Percentiles rank a stretch among this genome's conserved stretches.
phyloP scores from a whole-genome alignment of 2,329 filamentous ascomycete genomes.

The Sphaerostilbella broomeana region DNA sequence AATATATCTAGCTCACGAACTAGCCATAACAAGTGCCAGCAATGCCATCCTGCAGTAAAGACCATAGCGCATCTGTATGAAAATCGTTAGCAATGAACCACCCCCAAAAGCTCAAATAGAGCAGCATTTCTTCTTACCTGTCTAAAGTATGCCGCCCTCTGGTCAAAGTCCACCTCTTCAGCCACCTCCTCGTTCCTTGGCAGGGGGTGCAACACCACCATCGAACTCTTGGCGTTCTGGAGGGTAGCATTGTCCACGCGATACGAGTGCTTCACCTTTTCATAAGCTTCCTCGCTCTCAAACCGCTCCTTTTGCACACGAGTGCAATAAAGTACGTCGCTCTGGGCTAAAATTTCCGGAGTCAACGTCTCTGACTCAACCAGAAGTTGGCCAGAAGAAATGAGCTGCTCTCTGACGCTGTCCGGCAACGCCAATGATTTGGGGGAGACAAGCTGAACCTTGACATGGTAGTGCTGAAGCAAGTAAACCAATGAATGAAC shows the following conservation, averaged over 20 bases:
- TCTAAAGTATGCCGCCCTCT: constrained; percentile 94
- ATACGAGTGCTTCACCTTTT: constrained; percentile 81
- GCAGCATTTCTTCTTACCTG: constrained; percentile 61
- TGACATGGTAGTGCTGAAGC: constrained; percentile 90
- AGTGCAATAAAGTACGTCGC: constrained; percentile 94
- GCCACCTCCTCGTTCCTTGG: constrained; percentile 89
- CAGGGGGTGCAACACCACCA: constrained; percentile 92
- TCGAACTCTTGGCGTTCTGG: constrained; percentile 84
- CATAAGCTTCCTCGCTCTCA: constrained; percentile 70
- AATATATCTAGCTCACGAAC: constrained; percentile 20
- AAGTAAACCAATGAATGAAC: constrained; percentile 94
- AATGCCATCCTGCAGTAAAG: constrained; percentile 97
- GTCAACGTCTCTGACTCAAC: constrained; percentile 73
- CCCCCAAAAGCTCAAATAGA: background rate
- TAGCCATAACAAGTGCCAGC: constrained; percentile 78
- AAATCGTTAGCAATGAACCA: constrained; percentile 34
- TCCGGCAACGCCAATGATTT: constrained; percentile 68
- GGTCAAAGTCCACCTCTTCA: constrained; percentile 96
- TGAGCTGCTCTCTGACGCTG: constrained; percentile 65
- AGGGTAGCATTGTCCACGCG: constrained; percentile 85
- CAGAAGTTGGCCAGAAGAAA: constrained; percentile 67
- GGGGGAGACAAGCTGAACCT: constrained; percentile 85
- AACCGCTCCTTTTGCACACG: constrained; percentile 96
- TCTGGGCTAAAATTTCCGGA: constrained; percentile 75
- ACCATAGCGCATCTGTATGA: constrained; percentile 82